Base-by-base conservation (phyloP, 129 eudicot genomes). In the Artemisia argyi region DNA sequence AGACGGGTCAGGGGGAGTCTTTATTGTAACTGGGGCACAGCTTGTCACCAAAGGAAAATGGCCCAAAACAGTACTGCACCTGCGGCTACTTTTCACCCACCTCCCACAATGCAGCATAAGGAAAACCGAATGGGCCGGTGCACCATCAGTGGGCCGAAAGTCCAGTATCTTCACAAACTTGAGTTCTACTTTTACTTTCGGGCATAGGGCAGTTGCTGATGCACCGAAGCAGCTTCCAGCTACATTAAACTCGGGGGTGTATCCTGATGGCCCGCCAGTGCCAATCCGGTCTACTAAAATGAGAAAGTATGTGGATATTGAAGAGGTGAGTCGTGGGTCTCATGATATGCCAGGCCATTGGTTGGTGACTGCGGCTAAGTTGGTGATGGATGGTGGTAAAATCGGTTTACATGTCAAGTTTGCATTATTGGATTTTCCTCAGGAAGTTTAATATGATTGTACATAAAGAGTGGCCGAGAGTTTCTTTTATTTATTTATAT, bases 261-360 rank as follows among this genome's bases (percentile, higher is more conserved):
- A 82, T 66, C 96, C 97, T 13, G 90, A 80, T 7, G 92, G 92
- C 32, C 98, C 98, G 3, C 97, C 96, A 1, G 86, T 82, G 39
- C 96, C 92, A 1, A 60, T 86, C 35, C 83, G 78, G 6, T 85
- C 84, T 7, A 82, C 73, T n/a, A 90, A 86, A 71, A 75, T 94
- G 66, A 80, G 85, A 46, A 90, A 86, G 65, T 90, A 71, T 55
- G 84, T 94, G 9, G 96, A 90, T 15, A 62, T 77, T 9, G 72
- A 83, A 2, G 99, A 94, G 84, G 91, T 90, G 56, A 79, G 76
- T 5, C 87, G 96, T 11, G 99, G 94, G 13, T 95, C 99, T 10
- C 87, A 86, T 57, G 96, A 94, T 76, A 68, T 77, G 22, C 97
- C 99, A 2, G 99, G 99, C n/a, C 99, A 94, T 84, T 94, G 99